These are phyloP conservation scores for Saccharomyces pastorianus DNA, from an alignment of 1,139 yeast species.

Conservation along the genomic window DNA sequence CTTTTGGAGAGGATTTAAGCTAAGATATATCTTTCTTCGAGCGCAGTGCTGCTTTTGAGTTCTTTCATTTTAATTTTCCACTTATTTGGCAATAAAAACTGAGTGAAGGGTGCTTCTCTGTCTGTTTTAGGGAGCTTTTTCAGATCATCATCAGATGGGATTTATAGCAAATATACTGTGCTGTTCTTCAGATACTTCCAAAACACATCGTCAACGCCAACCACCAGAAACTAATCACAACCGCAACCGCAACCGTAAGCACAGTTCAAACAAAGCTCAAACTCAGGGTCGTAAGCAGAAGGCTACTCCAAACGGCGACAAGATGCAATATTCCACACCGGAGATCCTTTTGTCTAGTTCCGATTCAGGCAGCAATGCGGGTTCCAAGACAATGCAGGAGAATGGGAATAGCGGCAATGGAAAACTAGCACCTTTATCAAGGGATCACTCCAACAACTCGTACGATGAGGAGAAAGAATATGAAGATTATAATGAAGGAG, in stretches of 20 bases:
- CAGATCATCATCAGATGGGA: slow-evolving; percentile 20
- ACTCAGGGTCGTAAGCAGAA: background rate
- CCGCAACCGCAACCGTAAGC: slow-evolving; percentile 6
- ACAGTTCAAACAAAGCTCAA: background rate
- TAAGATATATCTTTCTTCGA: background rate
- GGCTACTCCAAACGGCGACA: background rate
- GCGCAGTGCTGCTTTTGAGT: background rate
- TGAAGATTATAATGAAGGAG: slow-evolving; percentile 10
- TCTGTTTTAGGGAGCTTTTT: background rate
- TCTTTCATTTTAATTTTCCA: background rate
- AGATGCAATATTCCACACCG: background rate
- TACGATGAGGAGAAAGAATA: slow-evolving; percentile 14
- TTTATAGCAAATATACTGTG: slow-evolving; percentile 26
- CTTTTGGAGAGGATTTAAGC: background rate
- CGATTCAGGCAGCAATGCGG: background rate
- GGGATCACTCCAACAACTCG: background rate
- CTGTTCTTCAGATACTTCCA: slow-evolving; percentile 20
- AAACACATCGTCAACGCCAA: slow-evolving; percentile 4
- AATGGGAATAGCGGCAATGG: background rate
- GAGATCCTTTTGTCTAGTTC: background rate
- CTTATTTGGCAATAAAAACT: background rate
- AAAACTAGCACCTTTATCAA: background rate
- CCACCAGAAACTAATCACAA: slow-evolving; percentile 2
- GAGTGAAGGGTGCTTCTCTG: background rate
- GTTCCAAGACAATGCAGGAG: background rate